Evolutionary conservation across 2,329 filamentous ascomycete genomes (phyloP), one percentile per base, ranked within the genome.

Genomic region (Epichloe gansuensis): DNA sequence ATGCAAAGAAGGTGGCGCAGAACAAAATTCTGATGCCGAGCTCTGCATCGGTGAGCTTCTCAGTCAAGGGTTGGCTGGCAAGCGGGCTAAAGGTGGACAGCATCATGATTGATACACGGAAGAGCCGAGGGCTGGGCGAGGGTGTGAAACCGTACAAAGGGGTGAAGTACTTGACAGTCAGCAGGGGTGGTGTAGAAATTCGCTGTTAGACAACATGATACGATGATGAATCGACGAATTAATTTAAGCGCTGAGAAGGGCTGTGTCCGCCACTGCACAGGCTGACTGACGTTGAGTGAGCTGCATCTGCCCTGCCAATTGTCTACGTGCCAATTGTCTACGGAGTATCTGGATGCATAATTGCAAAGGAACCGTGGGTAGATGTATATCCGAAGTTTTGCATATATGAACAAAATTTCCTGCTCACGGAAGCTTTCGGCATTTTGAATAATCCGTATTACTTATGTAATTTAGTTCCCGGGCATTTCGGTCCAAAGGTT

Each of bases 131-230:
- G 0, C 63, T 98, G 46, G 89, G 89, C 0, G 89, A 95, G 59
- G 82, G 86, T 2, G 82, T 97, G 41, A 94, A 90, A 70, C 93
- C 93, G 25, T 97, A 95, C 70, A 98, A 97, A 71, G 93, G 93
- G 1, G 93, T 98, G 59, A 98, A 98, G 71, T 98, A 98, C 69
- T 67, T 98, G 61, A 96, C 91, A 15, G 74, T 85, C 48, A 85
- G 81, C 62, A 81, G 80, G 57, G 76, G 77, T 13, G 82, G 81
- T 23, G 73, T 85, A 43, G 82, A 85, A 67, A 75, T 82, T 59
- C 72, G 82, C 60, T 84, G 81, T 63, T 82, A 61, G 57, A 54
- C 11, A 31, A 21, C 28, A 34, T 38, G 21, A 28, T 46, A 8
- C 17, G 38, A 43, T 21, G 49, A 46, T 41, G 52, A 46, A 48